These are phyloP conservation scores for Sophora flavescens DNA, from an alignment of 306 rosid species.

Conservation along the genomic window DNA sequence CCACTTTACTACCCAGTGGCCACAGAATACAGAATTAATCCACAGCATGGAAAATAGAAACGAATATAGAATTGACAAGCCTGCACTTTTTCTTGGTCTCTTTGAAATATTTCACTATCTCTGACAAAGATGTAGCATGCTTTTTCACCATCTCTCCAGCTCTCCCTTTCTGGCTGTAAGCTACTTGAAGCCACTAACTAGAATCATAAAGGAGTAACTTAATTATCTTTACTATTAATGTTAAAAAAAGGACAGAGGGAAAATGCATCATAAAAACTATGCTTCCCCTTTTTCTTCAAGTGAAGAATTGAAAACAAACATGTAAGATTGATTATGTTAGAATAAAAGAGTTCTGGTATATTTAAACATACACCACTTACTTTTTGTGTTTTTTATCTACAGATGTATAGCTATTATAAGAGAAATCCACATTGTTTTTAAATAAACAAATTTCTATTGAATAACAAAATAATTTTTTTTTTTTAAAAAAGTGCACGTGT, in stretches of 20 bases:
- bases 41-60: neutral
- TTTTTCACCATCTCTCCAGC: slow-evolving; percentile 17
- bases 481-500: slow-evolving; percentile 29
- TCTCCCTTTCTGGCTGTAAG: slow-evolving; percentile 1
- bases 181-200: slow-evolving; percentile 17
- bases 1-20: slow-evolving; percentile 48
- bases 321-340: too few relatives aligned
- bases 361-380: neutral
- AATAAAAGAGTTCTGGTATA: too few relatives aligned
- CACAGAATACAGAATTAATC: slow-evolving; percentile 39
- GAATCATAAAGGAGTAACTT: neutral
- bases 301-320: too few relatives aligned
- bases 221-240: neutral
- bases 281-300: neutral
- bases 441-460: neutral
- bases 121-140: slow-evolving; percentile 45
- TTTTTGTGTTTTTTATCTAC: neutral
- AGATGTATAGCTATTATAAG: neutral
- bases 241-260: neutral
- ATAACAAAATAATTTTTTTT: too few relatives aligned
- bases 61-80: slow-evolving; percentile 49
- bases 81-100: slow-evolving; percentile 20
- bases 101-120: slow-evolving; percentile 22
- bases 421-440: neutral
- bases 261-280: neutral